Evolutionary conservation across 1,284 basidiomycete species (phyloP), one percentile per base, ranked within the genome.

Genomic region (Ustilago esculenta): DNA sequence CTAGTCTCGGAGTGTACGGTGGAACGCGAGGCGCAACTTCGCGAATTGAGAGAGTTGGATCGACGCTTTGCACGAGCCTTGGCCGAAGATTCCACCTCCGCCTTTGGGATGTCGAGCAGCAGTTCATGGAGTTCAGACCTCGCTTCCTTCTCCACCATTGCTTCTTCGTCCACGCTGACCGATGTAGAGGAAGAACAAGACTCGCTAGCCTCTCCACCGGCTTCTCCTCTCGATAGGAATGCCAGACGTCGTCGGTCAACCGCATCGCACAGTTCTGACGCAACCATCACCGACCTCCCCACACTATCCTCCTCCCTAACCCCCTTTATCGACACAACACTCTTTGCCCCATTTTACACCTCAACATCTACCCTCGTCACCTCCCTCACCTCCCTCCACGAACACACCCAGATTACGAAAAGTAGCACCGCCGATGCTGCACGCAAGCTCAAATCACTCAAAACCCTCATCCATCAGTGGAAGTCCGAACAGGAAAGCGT

Each of bases 401-500:
- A 75, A 30, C 67, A 71, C 24, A 51, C 64, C 2, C 73, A 75
- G 47, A 65, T 75, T 3, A 57, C 60, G 4, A 59, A 64, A 35
- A 32, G 37, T 15, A 46, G 33, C 39, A 52, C 55, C 8, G 45
- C 46, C 14, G 73, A 75, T 36, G 72, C 69, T 1, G 41, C 45
- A 4, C 46, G 71, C 15, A 54, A 63, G 30, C 49, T 74, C 8
- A 58, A 67, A 27, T 42, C 52, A 0, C 35, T 72, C 32, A 55
- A 53, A 23, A 44, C 43, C 0, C 46, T 75, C 3, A 42, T 75
- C 8, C 33, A 17, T 1, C 52, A 65, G 40, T 74, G 72, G 68
- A 36, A 35, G 8, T 4, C 18, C 2, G 73, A 75, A 35, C n/a
- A 56, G 21, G 52, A 71, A 14, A 57, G 55, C n/a, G 56, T 64